These are phyloP conservation scores for Amoebophrya sp. DNA, from an alignment of 169 alveolate species.

Conservation along the genomic window DNA sequence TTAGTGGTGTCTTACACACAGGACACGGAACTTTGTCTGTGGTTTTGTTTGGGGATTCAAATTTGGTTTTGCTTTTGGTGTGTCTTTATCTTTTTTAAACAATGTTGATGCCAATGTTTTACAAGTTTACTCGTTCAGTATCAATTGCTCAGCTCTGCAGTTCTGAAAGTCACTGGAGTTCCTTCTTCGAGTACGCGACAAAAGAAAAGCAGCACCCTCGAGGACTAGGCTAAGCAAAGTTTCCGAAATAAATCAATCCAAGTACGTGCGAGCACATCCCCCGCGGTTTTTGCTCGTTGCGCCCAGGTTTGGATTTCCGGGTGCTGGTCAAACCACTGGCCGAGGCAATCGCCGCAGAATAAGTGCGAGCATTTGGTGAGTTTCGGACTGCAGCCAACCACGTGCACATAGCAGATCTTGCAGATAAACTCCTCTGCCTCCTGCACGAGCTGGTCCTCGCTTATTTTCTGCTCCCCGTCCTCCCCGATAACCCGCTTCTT, in stretches of 20 bases:
- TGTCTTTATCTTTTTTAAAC: no score
- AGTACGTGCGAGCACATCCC: neutral
- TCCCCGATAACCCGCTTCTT: neutral
- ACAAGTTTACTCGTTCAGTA: no score
- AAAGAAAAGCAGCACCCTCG: no score
- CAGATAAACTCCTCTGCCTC: slow-evolving; percentile 35
- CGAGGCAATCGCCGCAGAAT: slow-evolving; percentile 34
- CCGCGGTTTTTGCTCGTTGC: slow-evolving; percentile 21
- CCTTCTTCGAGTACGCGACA: no score
- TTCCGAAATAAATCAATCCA: no score
- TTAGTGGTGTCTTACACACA: slow-evolving; percentile 35
- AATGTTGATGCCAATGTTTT: no score
- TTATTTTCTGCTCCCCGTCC: neutral
- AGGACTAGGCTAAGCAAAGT: no score
- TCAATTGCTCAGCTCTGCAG: no score
- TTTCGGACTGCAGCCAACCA: slow-evolving; percentile 30
- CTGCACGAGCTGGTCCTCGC: neutral
- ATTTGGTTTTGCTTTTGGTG: no score
- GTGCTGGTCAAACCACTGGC: slow-evolving; percentile 17
- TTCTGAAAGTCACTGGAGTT: no score
- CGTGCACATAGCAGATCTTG: slow-evolving; percentile 32
- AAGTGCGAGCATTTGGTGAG: slow-evolving; percentile 35
- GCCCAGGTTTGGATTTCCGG: neutral
- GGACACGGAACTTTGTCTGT: slow-evolving; percentile 31
- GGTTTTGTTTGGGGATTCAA: no score